Conservation (phyloP, 441 rosid genomes). For the Jatropha podagrica region DNA sequence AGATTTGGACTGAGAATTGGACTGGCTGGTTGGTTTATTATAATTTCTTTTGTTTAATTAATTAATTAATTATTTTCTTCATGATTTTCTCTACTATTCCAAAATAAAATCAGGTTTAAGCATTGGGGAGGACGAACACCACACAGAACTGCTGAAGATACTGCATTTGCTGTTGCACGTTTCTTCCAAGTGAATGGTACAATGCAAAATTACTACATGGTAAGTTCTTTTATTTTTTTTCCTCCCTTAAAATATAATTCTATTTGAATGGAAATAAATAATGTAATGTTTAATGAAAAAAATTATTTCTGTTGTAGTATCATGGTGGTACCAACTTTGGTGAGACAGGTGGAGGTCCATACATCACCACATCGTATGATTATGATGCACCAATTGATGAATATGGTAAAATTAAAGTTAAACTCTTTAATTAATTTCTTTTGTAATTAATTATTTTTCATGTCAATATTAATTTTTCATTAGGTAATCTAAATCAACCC, state of each 20-base stretch:
- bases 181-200: conserved; percentile 59
- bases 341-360: conserved; percentile 87
- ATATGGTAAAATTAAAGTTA: conserved; percentile 50
- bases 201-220: conserved; percentile 76
- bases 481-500: conserved; percentile 78
- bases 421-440: neutral
- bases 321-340: conserved; percentile 97
- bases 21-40: conserved; percentile 45
- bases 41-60: neutral
- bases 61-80: too few species aligned
- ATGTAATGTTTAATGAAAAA: neutral
- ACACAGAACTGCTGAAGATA: conserved; percentile 59
- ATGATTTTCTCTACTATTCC: neutral
- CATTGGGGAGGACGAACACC: conserved; percentile 60
- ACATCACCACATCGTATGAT: conserved; percentile 80
- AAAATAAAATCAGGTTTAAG: conserved; percentile 39
- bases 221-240: neutral
- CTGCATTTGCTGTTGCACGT: conserved; percentile 65
- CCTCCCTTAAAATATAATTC: neutral
- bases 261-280: neutral
- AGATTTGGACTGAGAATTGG: conserved; percentile 28
- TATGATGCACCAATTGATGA: conserved; percentile 93
- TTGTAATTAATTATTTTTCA: neutral
- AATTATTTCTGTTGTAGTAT: conserved; percentile 39
- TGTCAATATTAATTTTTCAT: neutral